Evolutionary conservation across 768 basidiomycete species (phyloP).

Genomic region (Cubamyces lactineus): DNA sequence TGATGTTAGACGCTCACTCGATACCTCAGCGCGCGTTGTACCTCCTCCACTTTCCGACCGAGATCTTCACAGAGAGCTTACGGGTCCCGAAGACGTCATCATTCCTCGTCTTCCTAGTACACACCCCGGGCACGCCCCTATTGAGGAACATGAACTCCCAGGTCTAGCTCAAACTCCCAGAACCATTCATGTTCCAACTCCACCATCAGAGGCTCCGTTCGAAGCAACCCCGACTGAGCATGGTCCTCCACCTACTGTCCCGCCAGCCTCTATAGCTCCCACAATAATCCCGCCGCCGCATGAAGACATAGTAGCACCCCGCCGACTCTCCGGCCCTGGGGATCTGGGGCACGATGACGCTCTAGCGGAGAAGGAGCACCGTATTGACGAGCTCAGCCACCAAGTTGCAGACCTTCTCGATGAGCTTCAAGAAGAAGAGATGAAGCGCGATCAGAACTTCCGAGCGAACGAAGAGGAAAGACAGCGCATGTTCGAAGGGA

Average conservation of each 20-base stretch:
- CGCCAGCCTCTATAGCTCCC: not conserved
- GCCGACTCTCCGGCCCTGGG: constrained; percentile 30
- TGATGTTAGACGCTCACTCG: not conserved
- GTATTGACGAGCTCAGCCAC: constrained; percentile 58
- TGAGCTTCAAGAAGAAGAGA: constrained; percentile 61
- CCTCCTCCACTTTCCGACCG: no score
- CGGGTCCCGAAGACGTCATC: no score
- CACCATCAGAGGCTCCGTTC: no score
- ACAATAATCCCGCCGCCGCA: not conserved
- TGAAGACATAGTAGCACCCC: not conserved
- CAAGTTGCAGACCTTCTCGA: constrained; percentile 51
- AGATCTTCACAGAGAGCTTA: no score
- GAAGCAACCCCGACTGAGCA: no score
- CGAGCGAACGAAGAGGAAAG: constrained; percentile 66
- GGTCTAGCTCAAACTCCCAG: no score
- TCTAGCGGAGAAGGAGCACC: constrained; percentile 50
- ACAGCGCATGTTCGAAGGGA: constrained; percentile 60
- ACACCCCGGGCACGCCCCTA: no score
- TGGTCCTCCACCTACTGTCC: not conserved
- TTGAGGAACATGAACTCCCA: no score
- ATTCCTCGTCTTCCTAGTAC: no score
- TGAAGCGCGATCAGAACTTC: constrained; percentile 66
- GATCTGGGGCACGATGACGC: constrained; percentile 47
- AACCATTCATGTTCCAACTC: no score
- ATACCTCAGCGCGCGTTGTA: not conserved